phyloP scores from a whole-genome alignment of 225 moss, liverwort and hornwort genomes.

The Anthoceros angustus region DNA sequence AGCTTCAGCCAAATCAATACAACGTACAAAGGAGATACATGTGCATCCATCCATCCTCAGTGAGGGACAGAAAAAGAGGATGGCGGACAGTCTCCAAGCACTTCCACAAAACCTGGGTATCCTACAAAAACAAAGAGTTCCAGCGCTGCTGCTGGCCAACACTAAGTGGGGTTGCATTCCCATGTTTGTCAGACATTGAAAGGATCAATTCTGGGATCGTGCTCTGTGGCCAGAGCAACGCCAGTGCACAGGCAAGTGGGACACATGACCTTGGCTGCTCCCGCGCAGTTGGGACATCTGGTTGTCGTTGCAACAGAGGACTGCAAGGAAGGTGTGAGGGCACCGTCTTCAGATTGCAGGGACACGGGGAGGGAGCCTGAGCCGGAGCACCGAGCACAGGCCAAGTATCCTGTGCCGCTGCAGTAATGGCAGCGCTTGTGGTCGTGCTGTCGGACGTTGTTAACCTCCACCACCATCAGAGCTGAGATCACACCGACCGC shows the following conservation, averaged over 20 bases:
- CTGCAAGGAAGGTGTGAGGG: slow-evolving; percentile 7
- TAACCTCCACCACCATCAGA: slow-evolving; percentile 91
- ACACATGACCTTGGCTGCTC: slow-evolving; percentile 98
- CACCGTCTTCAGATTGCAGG: slow-evolving; percentile 20
- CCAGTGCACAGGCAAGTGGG: slow-evolving; percentile 95
- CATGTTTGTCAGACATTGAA: slow-evolving; percentile 11
- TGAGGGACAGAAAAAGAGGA: too few species aligned
- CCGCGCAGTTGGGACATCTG: slow-evolving; percentile 75
- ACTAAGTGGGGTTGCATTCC: too few species aligned
- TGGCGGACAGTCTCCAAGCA: too few species aligned
- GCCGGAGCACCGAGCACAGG: slow-evolving; percentile 89
- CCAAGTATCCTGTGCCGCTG: slow-evolving; percentile 88
- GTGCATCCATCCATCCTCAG: too few species aligned
- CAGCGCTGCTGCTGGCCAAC: too few species aligned
- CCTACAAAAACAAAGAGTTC: too few species aligned
- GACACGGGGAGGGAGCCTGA: slow-evolving; percentile 40
- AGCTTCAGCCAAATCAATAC: too few species aligned
- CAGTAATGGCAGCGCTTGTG: slow-evolving; percentile 90
- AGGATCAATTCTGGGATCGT: slow-evolving; percentile 89
- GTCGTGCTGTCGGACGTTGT: slow-evolving; percentile 91
- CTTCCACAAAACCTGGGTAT: too few species aligned
- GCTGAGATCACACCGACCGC: slow-evolving; percentile 88
- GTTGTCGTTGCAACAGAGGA: slow-evolving; percentile 16
- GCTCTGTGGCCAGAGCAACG: slow-evolving; percentile 86
- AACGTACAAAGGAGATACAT: too few species aligned